phyloP scores from a whole-genome alignment of 192 early-diverging fungal genomes.

The Rhizoclosmatium globosum region DNA sequence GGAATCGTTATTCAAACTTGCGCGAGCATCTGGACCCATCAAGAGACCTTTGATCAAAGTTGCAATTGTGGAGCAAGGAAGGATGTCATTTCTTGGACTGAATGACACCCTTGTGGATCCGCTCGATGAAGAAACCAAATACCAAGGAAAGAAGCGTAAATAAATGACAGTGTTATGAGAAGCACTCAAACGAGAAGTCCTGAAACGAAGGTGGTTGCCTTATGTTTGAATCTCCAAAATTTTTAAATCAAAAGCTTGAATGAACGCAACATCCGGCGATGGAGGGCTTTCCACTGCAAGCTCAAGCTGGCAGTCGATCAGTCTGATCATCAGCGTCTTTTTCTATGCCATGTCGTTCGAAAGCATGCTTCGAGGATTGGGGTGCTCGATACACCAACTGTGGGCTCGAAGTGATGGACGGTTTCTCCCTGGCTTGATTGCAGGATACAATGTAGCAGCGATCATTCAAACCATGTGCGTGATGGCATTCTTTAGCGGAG shows the following conservation, averaged over 20 bases:
- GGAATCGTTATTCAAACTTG: background rate
- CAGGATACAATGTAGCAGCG: background rate
- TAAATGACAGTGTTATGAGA: too few relatives aligned
- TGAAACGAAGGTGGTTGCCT: too few relatives aligned
- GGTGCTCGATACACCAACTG: background rate
- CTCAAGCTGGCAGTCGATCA: too few relatives aligned
- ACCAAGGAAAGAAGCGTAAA: too few relatives aligned
- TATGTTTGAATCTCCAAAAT: too few relatives aligned
- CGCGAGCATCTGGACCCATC: background rate
- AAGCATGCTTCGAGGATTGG: background rate
- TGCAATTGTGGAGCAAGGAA: conserved; percentile 4
- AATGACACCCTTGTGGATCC: background rate
- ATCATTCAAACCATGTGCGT: background rate
- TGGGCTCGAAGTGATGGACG: background rate
- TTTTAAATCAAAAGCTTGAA: too few relatives aligned
- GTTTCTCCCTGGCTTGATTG: background rate
- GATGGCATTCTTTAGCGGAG: background rate
- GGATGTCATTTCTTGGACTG: conserved; percentile 5
- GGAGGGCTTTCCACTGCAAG: too few relatives aligned
- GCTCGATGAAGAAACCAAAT: too few relatives aligned
- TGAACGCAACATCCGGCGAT: too few relatives aligned
- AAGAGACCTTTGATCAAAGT: conserved; percentile 1
- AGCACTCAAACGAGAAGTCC: too few relatives aligned
- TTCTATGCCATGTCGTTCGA: conserved; percentile 28
- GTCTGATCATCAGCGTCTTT: background rate